Evolutionary conservation across 1,284 basidiomycete genomes (phyloP).

Genomic region (Sporisorium scitamineum): DNA sequence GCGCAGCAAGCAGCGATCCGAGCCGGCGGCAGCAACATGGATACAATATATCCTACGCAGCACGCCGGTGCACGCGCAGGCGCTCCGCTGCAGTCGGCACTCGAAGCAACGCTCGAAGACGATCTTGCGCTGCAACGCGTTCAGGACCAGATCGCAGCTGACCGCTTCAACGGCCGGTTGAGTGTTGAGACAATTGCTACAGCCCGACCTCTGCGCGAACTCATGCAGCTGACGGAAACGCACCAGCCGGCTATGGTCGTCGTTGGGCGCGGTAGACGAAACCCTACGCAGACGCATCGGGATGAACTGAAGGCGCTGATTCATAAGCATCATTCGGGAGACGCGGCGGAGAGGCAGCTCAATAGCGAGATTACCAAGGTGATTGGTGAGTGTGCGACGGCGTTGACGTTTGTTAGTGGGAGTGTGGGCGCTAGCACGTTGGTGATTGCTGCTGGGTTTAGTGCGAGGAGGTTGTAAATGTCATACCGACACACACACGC

Average conservation of each 20-base stretch:
- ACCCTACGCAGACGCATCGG: constrained; percentile 61
- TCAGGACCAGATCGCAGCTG: constrained; percentile 41
- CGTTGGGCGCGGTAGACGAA: constrained; percentile 55
- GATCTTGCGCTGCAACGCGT: constrained; percentile 53
- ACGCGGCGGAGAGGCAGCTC: constrained; percentile 43
- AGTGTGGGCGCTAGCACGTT: constrained; percentile 33
- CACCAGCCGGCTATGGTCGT: constrained; percentile 52
- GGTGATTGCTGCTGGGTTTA: constrained; percentile 54
- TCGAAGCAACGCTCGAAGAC: constrained; percentile 60
- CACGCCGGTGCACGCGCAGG: constrained; percentile 12
- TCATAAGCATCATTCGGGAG: constrained; percentile 13
- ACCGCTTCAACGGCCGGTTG: constrained; percentile 26
- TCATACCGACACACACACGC: background rate
- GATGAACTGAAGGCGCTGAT: constrained; percentile 56
- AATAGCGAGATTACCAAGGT: constrained; percentile 63
- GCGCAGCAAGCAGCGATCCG: constrained; percentile 14
- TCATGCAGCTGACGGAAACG: constrained; percentile 28
- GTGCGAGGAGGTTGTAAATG: background rate
- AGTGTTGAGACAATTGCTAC: constrained; percentile 27
- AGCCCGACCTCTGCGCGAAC: constrained; percentile 38
- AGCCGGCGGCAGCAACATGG: constrained; percentile 35
- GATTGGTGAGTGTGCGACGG: constrained; percentile 60
- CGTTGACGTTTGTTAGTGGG: constrained; percentile 34
- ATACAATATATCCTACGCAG: constrained; percentile 59
- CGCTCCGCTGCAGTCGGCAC: constrained; percentile 22